Conservation (phyloP, 1,139 yeast species). For the Pichia sp. region DNA sequence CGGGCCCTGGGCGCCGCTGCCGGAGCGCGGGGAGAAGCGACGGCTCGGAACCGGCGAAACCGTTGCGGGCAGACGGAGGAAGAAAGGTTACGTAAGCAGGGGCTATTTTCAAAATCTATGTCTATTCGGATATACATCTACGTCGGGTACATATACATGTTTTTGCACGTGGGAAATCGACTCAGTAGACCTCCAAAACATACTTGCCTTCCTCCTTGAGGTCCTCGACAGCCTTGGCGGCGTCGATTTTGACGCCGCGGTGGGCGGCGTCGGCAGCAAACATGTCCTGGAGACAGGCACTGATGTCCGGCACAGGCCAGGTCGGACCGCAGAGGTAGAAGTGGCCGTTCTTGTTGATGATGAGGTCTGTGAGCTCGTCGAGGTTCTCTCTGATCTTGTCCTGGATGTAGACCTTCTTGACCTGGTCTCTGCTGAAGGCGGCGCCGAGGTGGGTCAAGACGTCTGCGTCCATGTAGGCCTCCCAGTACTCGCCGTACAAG, state of each 20-base stretch:
- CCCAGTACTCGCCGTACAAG: constrained; percentile 95
- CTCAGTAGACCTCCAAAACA: constrained; percentile 90
- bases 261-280: constrained; percentile 64
- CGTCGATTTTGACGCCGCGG: constrained; percentile 65
- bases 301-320: constrained; percentile 98
- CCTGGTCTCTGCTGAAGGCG: constrained; percentile 97
- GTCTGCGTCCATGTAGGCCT: constrained; percentile 91
- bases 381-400: constrained; percentile 82
- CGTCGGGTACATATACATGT: too few species aligned
- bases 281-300: constrained; percentile 84
- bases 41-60: too few species aligned
- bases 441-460: constrained; percentile 94
- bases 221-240: constrained; percentile 79
- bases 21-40: too few species aligned
- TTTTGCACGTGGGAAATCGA: constrained; percentile 21
- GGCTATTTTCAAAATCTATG: too few species aligned
- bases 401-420: constrained; percentile 90
- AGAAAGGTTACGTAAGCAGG: too few species aligned
- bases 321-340: constrained; percentile 98
- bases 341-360: constrained; percentile 74
- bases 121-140: background rate
- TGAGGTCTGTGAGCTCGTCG: constrained; percentile 70
- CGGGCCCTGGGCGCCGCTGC: too few species aligned
- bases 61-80: too few species aligned
- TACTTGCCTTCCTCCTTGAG: constrained; percentile 92